These are phyloP conservation scores for Suhomyces atakaporum DNA, from an alignment of 1,139 yeast species.

Conservation along the genomic window DNA sequence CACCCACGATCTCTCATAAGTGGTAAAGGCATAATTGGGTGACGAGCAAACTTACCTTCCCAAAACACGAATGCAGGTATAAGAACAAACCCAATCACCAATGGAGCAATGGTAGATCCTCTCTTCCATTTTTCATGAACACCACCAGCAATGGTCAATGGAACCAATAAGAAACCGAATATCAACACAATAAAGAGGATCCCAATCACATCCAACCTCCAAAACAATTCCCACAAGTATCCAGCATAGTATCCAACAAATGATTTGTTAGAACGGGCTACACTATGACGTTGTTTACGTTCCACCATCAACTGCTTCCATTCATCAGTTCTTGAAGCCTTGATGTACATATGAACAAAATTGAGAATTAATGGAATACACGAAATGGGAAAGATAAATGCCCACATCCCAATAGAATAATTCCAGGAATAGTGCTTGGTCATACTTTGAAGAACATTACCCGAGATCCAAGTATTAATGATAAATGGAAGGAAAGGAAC, in stretches of 20 bases:
- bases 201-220: constrained; percentile 61
- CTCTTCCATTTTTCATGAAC: constrained; percentile 48
- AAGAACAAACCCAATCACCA: constrained; percentile 60
- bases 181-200: constrained; percentile 49
- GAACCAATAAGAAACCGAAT: constrained; percentile 59
- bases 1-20: constrained; percentile 67
- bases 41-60: constrained; percentile 52
- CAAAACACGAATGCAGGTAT: constrained; percentile 56
- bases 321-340: constrained; percentile 55
- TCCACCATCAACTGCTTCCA: constrained; percentile 27
- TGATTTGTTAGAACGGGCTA: constrained; percentile 2
- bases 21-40: constrained; percentile 59
- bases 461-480: constrained; percentile 76
- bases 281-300: constrained; percentile 3
- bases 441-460: constrained; percentile 41
- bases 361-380: constrained; percentile 59
- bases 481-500: constrained; percentile 70
- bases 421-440: constrained; percentile 51
- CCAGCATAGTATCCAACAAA: not conserved
- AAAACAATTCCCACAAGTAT: constrained; percentile 27
- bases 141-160: constrained; percentile 61
- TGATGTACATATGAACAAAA: constrained; percentile 54
- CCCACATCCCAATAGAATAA: constrained; percentile 81
- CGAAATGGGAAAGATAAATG: constrained; percentile 67
- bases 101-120: constrained; percentile 59